phyloP scores from a whole-genome alignment of 768 basidiomycete species.

The Russula vinacea region DNA sequence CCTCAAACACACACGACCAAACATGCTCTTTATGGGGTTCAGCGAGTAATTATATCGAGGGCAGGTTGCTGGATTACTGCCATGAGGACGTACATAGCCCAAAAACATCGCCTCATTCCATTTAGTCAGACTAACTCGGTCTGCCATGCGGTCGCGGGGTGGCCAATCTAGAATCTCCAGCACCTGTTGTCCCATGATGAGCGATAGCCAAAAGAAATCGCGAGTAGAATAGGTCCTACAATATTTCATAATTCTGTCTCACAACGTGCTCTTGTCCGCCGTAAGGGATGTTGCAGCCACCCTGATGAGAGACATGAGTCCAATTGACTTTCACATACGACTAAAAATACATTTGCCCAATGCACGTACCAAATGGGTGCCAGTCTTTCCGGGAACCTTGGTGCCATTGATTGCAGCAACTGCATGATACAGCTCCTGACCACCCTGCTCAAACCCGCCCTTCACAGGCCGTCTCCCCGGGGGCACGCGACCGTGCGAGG shows the following conservation, averaged over 20 bases:
- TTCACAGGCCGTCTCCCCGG: slow-evolving; percentile 56
- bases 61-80: neutral
- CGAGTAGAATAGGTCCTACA: slow-evolving; percentile 36
- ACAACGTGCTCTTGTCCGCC: slow-evolving; percentile 38
- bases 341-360: neutral
- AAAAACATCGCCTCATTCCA: neutral
- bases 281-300: slow-evolving; percentile 14
- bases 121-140: neutral
- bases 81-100: neutral
- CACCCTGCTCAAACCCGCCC: slow-evolving; percentile 73
- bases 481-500: slow-evolving; percentile 60
- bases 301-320: slow-evolving; percentile 6
- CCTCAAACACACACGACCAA: slow-evolving; percentile 12
- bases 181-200: slow-evolving; percentile 35
- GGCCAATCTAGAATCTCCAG: slow-evolving; percentile 35
- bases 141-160: neutral
- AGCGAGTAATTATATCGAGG: neutral
- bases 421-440: slow-evolving; percentile 66
- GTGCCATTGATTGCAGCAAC: slow-evolving; percentile 50
- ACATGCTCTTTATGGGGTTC: neutral
- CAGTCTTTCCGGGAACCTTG: slow-evolving; percentile 71
- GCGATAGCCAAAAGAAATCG: neutral
- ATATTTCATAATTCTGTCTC: slow-evolving; percentile 43
- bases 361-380: slow-evolving; percentile 57
- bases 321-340: neutral